These are phyloP conservation scores for Porcisia deanei DNA, from an alignment of 208 protist genomes.

Conservation along the genomic window DNA sequence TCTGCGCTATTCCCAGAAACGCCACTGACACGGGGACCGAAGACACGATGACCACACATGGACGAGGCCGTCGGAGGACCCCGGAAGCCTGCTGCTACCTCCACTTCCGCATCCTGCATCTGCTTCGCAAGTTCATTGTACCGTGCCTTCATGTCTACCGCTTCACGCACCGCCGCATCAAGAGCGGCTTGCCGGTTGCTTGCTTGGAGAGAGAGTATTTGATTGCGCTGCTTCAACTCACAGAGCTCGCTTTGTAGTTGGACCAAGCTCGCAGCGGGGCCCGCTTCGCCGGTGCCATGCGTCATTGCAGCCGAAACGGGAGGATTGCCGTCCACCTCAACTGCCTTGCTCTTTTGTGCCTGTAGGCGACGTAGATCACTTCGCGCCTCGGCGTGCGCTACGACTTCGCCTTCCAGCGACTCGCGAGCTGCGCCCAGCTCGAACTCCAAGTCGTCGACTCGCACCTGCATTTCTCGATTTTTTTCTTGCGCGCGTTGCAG, in stretches of 20 bases:
- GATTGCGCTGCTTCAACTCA: slow-evolving; percentile 28
- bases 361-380: slow-evolving; percentile 32
- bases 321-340: background rate
- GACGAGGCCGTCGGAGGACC: slow-evolving; percentile 2
- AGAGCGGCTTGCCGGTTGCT: slow-evolving; percentile 52
- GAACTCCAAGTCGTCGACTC: slow-evolving; percentile 30
- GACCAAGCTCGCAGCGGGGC: slow-evolving; percentile 14
- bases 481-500: slow-evolving; percentile 39
- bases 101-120: slow-evolving; percentile 45
- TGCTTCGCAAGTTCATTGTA: slow-evolving; percentile 48
- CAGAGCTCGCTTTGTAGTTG: slow-evolving; percentile 16
- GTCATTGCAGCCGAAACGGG: background rate
- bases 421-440: slow-evolving; percentile 40
- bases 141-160: slow-evolving; percentile 45
- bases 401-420: slow-evolving; percentile 51
- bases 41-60: background rate
- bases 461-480: slow-evolving; percentile 15
- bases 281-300: slow-evolving; percentile 11
- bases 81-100: slow-evolving; percentile 36
- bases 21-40: background rate
- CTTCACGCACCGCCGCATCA: slow-evolving; percentile 44
- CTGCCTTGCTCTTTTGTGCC: background rate
- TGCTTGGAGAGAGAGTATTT: slow-evolving; percentile 32
- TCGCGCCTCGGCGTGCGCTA: slow-evolving; percentile 47
- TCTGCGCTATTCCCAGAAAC: background rate